Base-by-base conservation (phyloP, 768 basidiomycete species). In the Mycena sanguinolenta region DNA sequence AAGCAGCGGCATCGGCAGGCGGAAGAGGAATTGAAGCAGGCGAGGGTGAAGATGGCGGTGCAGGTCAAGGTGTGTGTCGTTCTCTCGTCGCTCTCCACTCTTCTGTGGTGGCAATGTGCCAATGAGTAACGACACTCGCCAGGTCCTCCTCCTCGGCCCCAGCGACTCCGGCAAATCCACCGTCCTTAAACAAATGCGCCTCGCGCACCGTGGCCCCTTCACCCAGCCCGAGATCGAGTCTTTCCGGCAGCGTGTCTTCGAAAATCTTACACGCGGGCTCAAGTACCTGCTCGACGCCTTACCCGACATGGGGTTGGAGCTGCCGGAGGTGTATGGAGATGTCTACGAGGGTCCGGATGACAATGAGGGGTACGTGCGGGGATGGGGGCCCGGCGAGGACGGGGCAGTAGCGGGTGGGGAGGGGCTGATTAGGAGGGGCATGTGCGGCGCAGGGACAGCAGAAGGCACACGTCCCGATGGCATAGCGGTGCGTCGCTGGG, bases 171-270 rank as follows among this genome's bases (percentile, higher is more conserved):
- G 96, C 27, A 98, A 98, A 81, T 95, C 93, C 8, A 98, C 96
- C 12, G 87, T 98, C 76, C 87, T 96, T 79, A 96, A 96, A 93
- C 96, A 99, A 92, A 99, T 98, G 97, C 91, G 96, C 46, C 85
- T 98, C 44, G 97, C 99, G 58, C 97, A 99, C 81, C 88, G 90
- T 67, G 84, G 95, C 1, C 92, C 94, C 0, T 99, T 98, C 82
- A 88, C 91, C 0, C 58, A 88, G 0, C 87, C 90, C 75, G 98
- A 99, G 79, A 87, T 94, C 46, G 97, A 99, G 80, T 89, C 86
- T 17, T 98, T 93, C 75, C 91, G 97, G 2, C 97, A 97, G 76
- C 90, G 98, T 52, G 91, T 96, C 13, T 99, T 97, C 79, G 92
- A 92, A 76, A 99, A 99, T 81, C 82, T 99, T 34, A 93, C 94